A percentile compares a stretch with the other conserved stretches of the same genome.
phyloP scores from a whole-genome alignment of 2,329 filamentous ascomycete species.

The Cordyceps farinosa region DNA sequence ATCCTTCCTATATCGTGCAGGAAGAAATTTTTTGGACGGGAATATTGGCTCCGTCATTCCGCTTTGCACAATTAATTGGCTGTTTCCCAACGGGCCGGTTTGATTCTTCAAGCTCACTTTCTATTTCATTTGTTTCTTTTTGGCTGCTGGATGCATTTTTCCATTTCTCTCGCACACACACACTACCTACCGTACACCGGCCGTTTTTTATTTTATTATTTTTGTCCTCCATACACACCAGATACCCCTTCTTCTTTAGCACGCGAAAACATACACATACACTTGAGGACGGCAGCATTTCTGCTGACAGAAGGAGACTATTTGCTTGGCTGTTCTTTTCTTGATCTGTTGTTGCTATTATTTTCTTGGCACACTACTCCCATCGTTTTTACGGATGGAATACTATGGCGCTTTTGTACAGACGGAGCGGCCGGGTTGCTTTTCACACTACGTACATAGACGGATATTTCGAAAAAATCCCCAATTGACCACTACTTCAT shows the following conservation, averaged over 20 bases:
- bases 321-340: neutral
- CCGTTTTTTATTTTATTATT: neutral
- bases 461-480: constrained; percentile 3
- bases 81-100: neutral
- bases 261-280: neutral
- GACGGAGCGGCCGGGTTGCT: neutral
- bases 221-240: constrained; percentile 1
- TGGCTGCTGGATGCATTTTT: neutral
- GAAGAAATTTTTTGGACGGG: neutral
- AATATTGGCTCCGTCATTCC: neutral
- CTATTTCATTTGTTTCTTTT: neutral
- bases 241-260: constrained; percentile 10
- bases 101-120: neutral
- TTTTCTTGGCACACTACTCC: neutral
- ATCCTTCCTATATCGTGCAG: neutral
- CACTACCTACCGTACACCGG: neutral
- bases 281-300: neutral
- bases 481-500: neutral
- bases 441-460: constrained; percentile 4
- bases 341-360: neutral
- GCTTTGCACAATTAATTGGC: neutral
- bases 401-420: neutral
- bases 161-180: neutral
- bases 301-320: neutral
- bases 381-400: neutral